phyloP scores from a whole-genome alignment of 129 eudicot species.

The Chrysanthemum lavandulifolium region DNA sequence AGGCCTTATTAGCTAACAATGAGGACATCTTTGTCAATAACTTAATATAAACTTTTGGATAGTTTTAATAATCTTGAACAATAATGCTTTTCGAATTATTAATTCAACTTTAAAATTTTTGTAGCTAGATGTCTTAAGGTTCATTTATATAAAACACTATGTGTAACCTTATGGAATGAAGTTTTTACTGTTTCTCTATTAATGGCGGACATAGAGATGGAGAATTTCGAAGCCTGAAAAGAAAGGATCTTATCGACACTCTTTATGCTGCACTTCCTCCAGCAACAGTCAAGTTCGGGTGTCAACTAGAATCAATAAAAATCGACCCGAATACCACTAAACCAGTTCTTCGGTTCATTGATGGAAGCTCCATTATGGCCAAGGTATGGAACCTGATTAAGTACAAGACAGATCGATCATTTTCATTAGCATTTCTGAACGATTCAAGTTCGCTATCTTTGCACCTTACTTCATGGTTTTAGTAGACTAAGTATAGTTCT shows the following conservation, averaged over 20 bases:
- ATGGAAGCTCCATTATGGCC: constrained; percentile 49
- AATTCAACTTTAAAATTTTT: no score
- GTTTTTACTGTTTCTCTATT: neutral
- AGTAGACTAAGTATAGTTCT: neutral
- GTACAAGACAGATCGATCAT: neutral
- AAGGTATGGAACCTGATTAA: constrained; percentile 43
- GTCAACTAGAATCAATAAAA: constrained; percentile 44
- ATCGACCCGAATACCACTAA: constrained; percentile 32
- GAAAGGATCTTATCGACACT: constrained; percentile 55
- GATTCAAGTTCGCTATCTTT: neutral
- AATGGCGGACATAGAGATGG: constrained; percentile 19
- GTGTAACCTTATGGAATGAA: no score
- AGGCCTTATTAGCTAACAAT: no score
- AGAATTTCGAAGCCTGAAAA: constrained; percentile 54
- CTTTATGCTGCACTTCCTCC: constrained; percentile 62
- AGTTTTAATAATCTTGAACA: no score
- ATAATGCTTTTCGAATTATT: no score
- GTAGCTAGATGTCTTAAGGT: no score
- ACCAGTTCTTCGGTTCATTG: constrained; percentile 40
- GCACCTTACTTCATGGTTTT: neutral
- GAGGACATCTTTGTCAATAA: no score
- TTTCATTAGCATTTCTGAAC: neutral
- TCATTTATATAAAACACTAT: neutral
- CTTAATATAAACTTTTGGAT: no score
- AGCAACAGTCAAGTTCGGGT: constrained; percentile 46